Percentiles rank a stretch among this genome's conserved stretches.
These are phyloP conservation scores for Phytophthora crassamura DNA, from an alignment of 352 stramenopile genomes.

Conservation along the genomic window DNA sequence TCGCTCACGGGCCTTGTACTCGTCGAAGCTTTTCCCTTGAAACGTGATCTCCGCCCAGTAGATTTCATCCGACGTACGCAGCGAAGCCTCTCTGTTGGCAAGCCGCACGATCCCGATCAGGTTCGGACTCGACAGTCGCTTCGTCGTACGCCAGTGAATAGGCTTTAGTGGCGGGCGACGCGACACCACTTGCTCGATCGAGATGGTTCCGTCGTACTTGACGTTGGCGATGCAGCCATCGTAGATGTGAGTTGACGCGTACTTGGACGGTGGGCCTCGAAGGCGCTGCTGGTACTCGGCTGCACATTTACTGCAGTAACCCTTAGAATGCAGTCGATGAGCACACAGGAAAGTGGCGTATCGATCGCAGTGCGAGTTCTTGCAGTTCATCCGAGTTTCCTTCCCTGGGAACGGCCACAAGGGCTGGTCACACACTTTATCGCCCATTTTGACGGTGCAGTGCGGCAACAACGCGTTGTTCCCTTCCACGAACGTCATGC, in stretches of 20 bases:
- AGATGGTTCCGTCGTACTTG: constrained; percentile 71
- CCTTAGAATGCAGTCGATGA: constrained; percentile 58
- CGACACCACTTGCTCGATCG: constrained; percentile 62
- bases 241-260: constrained; percentile 87
- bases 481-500: constrained; percentile 90
- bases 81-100: constrained; percentile 49
- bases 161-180: constrained; percentile 57
- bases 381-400: constrained; percentile 41
- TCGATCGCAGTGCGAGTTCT: constrained; percentile 54
- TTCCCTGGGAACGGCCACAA: constrained; percentile 64
- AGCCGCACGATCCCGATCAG: constrained; percentile 83
- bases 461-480: constrained; percentile 83
- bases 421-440: constrained; percentile 72
- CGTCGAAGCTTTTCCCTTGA: constrained; percentile 71
- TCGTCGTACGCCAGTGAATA: constrained; percentile 88
- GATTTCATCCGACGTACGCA: constrained; percentile 60
- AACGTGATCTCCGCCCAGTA: constrained; percentile 82
- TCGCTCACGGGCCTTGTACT: constrained; percentile 67
- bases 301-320: constrained; percentile 69
- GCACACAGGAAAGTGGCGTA: constrained; percentile 69
- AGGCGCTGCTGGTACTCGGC: constrained; percentile 55
- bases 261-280: constrained; percentile 55
- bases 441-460: constrained; percentile 59
- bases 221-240: constrained; percentile 57
- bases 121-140: constrained; percentile 77